phyloP scores from a whole-genome alignment of 1,139 yeast species.

The Eremothecium cymbalariae region DNA sequence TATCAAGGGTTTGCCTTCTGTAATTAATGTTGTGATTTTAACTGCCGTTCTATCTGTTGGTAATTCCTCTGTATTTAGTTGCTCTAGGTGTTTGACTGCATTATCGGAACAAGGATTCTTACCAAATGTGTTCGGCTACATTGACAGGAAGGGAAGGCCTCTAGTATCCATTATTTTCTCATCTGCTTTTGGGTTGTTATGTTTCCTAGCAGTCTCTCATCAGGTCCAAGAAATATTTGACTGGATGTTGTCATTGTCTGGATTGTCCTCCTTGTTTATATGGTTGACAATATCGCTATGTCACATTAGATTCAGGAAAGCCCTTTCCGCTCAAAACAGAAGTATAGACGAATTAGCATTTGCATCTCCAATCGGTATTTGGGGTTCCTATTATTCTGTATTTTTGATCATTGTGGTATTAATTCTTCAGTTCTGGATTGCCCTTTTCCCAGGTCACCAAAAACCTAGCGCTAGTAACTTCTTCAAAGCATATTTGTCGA shows the following conservation, averaged over 20 bases:
- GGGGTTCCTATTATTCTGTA: conserved; percentile 46
- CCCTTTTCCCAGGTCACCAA: conserved; percentile 57
- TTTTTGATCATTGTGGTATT: conserved; percentile 43
- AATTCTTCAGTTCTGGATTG: conserved; percentile 59
- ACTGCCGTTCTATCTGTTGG: conserved; percentile 68
- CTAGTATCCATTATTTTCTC: conserved; percentile 46
- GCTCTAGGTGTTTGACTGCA: conserved; percentile 59
- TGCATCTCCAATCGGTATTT: conserved; percentile 47
- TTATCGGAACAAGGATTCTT: conserved; percentile 58
- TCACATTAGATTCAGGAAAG: conserved; percentile 59
- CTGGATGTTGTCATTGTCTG: conserved; percentile 64
- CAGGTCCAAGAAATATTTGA: conserved; percentile 50
- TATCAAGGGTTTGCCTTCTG: conserved; percentile 47
- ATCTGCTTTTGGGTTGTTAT: conserved; percentile 46
- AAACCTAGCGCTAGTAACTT: conserved; percentile 44
- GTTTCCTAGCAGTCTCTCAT: conserved; percentile 51
- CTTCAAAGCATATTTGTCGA: conserved; percentile 56
- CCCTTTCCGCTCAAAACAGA: conserved; percentile 52
- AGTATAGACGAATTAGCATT: conserved; percentile 46
- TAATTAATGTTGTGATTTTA: conserved; percentile 44
- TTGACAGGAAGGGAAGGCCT: conserved; percentile 65
- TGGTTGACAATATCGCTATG: conserved; percentile 60
- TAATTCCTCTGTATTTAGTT: conserved; percentile 55
- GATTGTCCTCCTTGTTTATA: conserved; percentile 56
- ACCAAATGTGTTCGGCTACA: conserved; percentile 55